Evolutionary conservation across 495 filamentous ascomycete species (phyloP), one percentile per base, ranked within the genome.

Genomic region (Amorphotheca resinae): DNA sequence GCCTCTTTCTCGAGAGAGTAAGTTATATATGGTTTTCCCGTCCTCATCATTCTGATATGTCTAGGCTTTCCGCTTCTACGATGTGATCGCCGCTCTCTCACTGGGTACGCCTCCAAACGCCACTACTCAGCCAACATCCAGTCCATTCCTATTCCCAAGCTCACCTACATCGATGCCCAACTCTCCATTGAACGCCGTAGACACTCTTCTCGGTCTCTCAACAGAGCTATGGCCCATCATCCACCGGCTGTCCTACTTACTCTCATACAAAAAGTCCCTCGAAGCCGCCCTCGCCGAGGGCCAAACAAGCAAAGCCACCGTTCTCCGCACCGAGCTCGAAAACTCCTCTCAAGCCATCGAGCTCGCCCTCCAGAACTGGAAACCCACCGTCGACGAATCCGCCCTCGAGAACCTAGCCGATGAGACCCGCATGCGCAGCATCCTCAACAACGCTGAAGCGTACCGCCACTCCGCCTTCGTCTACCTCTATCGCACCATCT

Each of bases 141-240:
- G 23, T 5, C 49, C 49, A 6, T 48, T 45, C 18, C 42, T 46
- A 3, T 38, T 57, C 4, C 45, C 58, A 15, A 58, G 61, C 2
- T 55, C 65, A 8, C 62, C 62, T 18, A 63, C 64, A 31, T 60
- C 68, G 3, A 42, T 61, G 1, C 62, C 63, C 7, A 54, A 69
- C 17, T 64, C 69, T 5, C 68, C 74, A 2, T 57, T 72, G 15
- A 61, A 57, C 38, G 66, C 65, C 22, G 70, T 77, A 11, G 75
- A 79, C 48, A 74, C 72, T 11, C 64, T 79, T 8, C 64, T 78
- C n/a, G 75, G 75, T 21, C 68, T 79, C 57, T 66, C 73, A 9
- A 74, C 71, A 6, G 73, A 75, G 22, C 53, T 79, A 0, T 79
- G 75, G 75, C 75, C 74, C 21, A 68, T 78, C 31, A 74, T 77